Conservation (phyloP, 169 alveolate species). For the Perkinsus olseni region DNA sequence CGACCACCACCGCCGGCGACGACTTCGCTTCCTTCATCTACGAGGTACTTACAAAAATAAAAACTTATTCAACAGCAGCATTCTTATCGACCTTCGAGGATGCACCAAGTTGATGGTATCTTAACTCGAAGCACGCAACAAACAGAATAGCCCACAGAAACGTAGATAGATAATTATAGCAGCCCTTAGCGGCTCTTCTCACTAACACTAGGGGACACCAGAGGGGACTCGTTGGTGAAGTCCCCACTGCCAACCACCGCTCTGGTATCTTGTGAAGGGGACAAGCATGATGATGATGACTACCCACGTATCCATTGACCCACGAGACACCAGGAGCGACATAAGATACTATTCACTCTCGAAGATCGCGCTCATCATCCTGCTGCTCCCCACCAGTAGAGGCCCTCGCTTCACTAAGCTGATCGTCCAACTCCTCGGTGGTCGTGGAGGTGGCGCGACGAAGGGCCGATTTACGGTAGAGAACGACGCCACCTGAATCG, state of each 20-base stretch:
- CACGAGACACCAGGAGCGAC: neutral
- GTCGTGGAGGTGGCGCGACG: neutral
- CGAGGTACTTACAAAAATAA: too few relatives aligned
- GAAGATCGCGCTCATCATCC: neutral
- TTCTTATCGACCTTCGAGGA: too few relatives aligned
- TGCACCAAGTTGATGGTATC: too few relatives aligned
- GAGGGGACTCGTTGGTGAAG: neutral
- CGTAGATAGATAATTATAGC: too few relatives aligned
- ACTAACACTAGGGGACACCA: neutral
- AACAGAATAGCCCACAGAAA: neutral
- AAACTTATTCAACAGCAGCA: too few relatives aligned
- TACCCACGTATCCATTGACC: too few relatives aligned
- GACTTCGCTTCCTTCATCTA: too few relatives aligned
- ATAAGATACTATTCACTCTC: neutral
- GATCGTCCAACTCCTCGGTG: neutral
- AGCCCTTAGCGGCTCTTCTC: neutral
- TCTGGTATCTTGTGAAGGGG: neutral
- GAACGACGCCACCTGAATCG: neutral
- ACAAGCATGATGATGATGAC: too few relatives aligned
- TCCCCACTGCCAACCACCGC: neutral
- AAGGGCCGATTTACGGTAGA: neutral
- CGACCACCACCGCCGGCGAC: too few relatives aligned
- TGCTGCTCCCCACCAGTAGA: neutral
- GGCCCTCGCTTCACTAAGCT: neutral
- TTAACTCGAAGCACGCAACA: neutral